These are phyloP conservation scores for Termitomyces sp. DNA, from an alignment of 768 basidiomycete genomes.

Conservation along the genomic window DNA sequence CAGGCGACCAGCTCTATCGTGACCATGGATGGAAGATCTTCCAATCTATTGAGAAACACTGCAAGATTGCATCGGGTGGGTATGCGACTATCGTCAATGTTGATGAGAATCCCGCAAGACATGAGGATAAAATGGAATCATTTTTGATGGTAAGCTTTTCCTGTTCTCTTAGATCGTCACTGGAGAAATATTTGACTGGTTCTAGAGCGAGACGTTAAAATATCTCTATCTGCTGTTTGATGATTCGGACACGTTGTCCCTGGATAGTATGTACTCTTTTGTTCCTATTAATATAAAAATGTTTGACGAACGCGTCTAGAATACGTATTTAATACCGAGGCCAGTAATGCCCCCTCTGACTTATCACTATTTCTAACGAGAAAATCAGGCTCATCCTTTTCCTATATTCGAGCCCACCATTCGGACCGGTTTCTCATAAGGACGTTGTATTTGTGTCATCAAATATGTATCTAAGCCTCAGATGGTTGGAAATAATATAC, in stretches of 20 bases:
- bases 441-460: not conserved
- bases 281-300: not conserved
- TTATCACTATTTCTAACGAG: not conserved
- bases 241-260: slow-evolving; percentile 62
- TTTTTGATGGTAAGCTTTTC: slow-evolving; percentile 69
- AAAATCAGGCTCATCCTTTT: slow-evolving; percentile 27
- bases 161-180: not conserved
- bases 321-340: slow-evolving; percentile 93
- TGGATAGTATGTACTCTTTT: slow-evolving; percentile 52
- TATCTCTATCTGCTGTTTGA: slow-evolving; percentile 88
- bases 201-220: slow-evolving; percentile 82
- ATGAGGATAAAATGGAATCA: slow-evolving; percentile 93
- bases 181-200: not conserved
- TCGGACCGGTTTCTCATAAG: slow-evolving; percentile 22
- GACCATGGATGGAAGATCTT: slow-evolving; percentile 87
- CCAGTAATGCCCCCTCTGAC: slow-evolving; percentile 16
- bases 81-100: slow-evolving; percentile 85
- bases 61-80: slow-evolving; percentile 70
- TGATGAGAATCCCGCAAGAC: slow-evolving; percentile 59
- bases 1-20: slow-evolving; percentile 77
- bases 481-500: not conserved
- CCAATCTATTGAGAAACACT: slow-evolving; percentile 81
- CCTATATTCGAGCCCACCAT: slow-evolving; percentile 27
- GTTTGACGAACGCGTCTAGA: slow-evolving; percentile 30
- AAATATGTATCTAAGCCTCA: not conserved